Conservation (phyloP, 768 basidiomycete species). For the Mycena kentingensis region DNA sequence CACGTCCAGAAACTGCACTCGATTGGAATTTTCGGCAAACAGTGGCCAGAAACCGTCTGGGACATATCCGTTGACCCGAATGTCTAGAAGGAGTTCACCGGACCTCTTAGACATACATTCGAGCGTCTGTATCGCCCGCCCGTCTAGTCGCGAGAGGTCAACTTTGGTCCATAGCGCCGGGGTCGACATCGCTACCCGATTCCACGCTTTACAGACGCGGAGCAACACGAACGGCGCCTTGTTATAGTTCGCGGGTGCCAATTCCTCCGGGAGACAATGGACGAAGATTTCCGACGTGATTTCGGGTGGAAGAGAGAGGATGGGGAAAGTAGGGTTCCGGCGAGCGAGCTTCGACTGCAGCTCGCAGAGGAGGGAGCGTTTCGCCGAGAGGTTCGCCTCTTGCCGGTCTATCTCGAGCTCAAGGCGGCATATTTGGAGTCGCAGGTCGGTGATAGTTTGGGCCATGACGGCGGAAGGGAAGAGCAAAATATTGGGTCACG, state of each 20-base stretch:
- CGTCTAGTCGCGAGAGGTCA: not conserved
- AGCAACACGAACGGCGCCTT: conserved; percentile 3
- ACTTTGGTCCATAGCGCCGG: conserved; percentile 6
- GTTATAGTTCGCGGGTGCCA: not conserved
- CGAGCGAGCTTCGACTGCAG: too few relatives aligned
- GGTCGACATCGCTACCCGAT: conserved; percentile 5
- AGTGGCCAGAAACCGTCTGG: not conserved
- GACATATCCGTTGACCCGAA: not conserved
- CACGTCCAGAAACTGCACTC: not conserved
- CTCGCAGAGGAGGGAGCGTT: too few relatives aligned
- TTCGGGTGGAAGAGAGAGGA: not conserved
- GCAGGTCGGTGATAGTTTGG: too few relatives aligned
- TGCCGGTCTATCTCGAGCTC: too few relatives aligned
- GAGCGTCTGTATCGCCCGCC: too few relatives aligned
- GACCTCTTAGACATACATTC: not conserved
- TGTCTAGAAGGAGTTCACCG: not conserved
- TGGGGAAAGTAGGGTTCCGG: too few relatives aligned
- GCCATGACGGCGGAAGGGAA: too few relatives aligned
- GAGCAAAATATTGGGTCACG: too few relatives aligned
- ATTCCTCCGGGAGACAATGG: not conserved
- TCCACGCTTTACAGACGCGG: conserved; percentile 7
- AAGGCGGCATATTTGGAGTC: too few relatives aligned
- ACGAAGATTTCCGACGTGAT: not conserved
- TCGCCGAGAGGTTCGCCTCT: too few relatives aligned
- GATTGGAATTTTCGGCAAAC: not conserved